Base-by-base conservation (phyloP, 2,329 filamentous ascomycete species). In the Podosphaera xanthii region DNA sequence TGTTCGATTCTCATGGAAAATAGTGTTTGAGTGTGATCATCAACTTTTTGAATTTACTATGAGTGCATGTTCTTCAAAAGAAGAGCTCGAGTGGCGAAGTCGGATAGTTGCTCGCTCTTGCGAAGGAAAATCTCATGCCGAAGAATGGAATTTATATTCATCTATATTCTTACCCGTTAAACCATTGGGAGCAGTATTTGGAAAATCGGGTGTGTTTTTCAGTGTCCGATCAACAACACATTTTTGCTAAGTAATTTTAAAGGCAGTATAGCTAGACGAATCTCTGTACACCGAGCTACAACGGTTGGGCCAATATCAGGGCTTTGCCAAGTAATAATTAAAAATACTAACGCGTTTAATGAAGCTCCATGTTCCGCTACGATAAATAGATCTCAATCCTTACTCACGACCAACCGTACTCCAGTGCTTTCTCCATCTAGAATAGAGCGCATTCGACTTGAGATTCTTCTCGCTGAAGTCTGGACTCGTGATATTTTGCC, bases 1-100 rank as follows among this genome's bases (percentile, higher is more conserved):
- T 2, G 86, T 87, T 0, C 82, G 86, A 0, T 87, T 87, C 69
- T 92, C 89, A 0, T 97, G 90, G 91, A 98, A 97, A 69, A 67
- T 96, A 9, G 76, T 87, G 2, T 96, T 97, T 66, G 83, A 92
- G 68, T 80, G 80, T 63, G 77, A 84, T 60, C 79, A 85, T 63
- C 81, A 86, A 61, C 74, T 91, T 58, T 91, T 87, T 68, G 91
- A 97, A 70, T 72, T 95, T 14, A 81, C 96, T 48, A 76, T 95
- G 72, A 94, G 86, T 63, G 91, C 89, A 42, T 95, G 89, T 65
- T 91, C 85, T 0, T 75, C 81, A 0, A 80, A 78, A 48, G 91
- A 98, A 69, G 87, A 92, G 66, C 73, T 78, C 53, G 81, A 84
- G 65, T 98, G 92, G 91, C 82, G 83, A 62, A 75, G 73, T 14